A percentile compares a stretch with the other conserved stretches of the same genome.
phyloP scores from a whole-genome alignment of 257 asterid genomes.

The Nicotiana otophora region DNA sequence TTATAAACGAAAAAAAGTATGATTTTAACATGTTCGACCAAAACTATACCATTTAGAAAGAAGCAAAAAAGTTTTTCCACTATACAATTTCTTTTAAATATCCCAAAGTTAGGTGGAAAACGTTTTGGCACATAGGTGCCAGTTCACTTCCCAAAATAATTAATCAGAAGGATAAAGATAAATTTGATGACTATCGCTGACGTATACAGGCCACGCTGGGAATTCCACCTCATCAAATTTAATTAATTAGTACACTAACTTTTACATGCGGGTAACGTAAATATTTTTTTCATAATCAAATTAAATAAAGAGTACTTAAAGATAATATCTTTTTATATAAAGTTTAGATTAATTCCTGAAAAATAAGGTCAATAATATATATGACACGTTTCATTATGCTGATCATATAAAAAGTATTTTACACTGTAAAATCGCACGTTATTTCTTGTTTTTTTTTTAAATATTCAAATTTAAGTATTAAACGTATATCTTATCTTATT shows the following conservation, averaged over 20 bases:
- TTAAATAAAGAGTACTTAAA: neutral
- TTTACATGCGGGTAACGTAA: neutral
- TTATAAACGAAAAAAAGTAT: no score
- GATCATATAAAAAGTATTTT: neutral
- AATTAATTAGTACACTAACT: neutral
- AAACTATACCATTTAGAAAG: no score
- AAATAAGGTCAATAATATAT: neutral
- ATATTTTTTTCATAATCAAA: neutral
- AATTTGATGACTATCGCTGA: neutral
- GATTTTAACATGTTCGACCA: no score
- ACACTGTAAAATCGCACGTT: neutral
- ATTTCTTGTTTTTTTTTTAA: no score
- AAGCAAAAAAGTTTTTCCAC: no score
- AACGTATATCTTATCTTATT: no score
- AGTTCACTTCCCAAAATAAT: neutral
- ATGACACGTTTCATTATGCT: neutral
- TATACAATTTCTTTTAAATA: no score
- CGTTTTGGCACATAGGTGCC: neutral
- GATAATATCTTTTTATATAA: neutral
- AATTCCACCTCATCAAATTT: neutral
- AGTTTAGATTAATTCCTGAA: neutral
- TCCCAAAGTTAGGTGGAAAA: neutral
- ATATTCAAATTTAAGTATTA: no score
- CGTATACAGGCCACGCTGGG: neutral
- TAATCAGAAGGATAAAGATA: neutral